Conservation (phyloP, 805 yeast species). For the Metschnikowia hibisci region DNA sequence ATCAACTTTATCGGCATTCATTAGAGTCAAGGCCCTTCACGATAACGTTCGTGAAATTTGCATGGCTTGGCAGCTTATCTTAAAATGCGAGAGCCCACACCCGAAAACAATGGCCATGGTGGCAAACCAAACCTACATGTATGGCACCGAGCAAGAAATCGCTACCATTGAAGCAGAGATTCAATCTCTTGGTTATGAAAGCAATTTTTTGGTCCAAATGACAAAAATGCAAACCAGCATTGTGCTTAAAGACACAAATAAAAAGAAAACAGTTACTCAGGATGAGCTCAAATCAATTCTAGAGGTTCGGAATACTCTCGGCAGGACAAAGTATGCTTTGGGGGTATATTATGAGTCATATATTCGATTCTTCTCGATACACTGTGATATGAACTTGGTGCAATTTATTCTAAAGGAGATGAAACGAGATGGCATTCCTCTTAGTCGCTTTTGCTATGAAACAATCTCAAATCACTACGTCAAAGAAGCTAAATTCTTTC, state of each 20-base stretch:
- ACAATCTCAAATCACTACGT: constrained; percentile 26
- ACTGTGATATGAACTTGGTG: constrained; percentile 26
- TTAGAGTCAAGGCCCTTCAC: constrained; percentile 28
- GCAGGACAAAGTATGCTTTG: constrained; percentile 16
- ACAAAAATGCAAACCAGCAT: constrained; percentile 25
- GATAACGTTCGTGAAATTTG: constrained; percentile 25
- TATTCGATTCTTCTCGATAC: constrained; percentile 27
- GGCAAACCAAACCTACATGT: constrained; percentile 27
- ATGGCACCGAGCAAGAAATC: constrained; percentile 28
- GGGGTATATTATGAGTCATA: constrained; percentile 26
- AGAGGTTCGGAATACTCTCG: constrained; percentile 10
- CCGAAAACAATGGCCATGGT: constrained; percentile 26
- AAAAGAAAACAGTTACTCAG: constrained; percentile 23
- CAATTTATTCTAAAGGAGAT: constrained; percentile 25
- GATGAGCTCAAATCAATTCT: constrained; percentile 26
- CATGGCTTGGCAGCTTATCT: constrained; percentile 25
- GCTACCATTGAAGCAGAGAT: constrained; percentile 20
- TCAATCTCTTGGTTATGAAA: constrained; percentile 17
- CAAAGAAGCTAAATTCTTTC: constrained; percentile 26
- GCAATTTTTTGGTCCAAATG: constrained; percentile 24
- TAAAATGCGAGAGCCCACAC: constrained; percentile 22
- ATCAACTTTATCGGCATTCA: constrained; percentile 22
- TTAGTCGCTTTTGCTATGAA: constrained; percentile 18
- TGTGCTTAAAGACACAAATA: constrained; percentile 22
- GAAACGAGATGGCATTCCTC: constrained; percentile 24